Evolutionary conservation across 495 filamentous ascomycete species (phyloP).

Genomic region (Penicillium subrubescens): DNA sequence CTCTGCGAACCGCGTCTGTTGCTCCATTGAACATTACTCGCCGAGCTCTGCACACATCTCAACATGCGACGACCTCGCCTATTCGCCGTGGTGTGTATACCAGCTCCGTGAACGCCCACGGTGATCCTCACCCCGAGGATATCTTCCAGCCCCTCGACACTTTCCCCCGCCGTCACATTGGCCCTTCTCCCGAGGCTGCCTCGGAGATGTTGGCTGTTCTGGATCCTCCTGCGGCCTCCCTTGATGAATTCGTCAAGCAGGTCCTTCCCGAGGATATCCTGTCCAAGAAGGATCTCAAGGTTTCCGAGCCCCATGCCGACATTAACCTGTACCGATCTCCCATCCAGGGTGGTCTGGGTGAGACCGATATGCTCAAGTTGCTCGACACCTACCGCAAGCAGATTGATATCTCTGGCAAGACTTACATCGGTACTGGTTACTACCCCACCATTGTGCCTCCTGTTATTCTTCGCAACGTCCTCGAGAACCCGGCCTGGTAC

Average conservation of each 20-base stretch:
- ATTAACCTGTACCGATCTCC: conserved; percentile 44
- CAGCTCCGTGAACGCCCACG: conserved; percentile 44
- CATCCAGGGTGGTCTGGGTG: conserved; percentile 60
- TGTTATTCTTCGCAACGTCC: conserved; percentile 91
- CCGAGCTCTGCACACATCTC: conserved; percentile 31
- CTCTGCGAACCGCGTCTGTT: conserved; percentile 32
- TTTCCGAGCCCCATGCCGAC: conserved; percentile 41
- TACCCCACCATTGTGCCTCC: conserved; percentile 82
- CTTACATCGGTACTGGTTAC: conserved; percentile 87
- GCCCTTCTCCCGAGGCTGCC: conserved; percentile 72
- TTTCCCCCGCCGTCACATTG: conserved; percentile 90
- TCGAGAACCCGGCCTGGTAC: conserved; percentile 97
- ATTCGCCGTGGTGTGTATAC: conserved; percentile 44
- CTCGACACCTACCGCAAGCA: conserved; percentile 65
- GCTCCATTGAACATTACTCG: conserved; percentile 30
- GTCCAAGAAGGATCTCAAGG: conserved; percentile 60
- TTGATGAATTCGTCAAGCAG: conserved; percentile 89
- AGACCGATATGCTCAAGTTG: conserved; percentile 66
- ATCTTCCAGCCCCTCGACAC: conserved; percentile 58
- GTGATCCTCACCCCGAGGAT: conserved; percentile 46
- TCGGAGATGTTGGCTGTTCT: conserved; percentile 81
- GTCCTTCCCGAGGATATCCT: conserved; percentile 84
- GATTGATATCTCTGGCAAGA: conserved; percentile 58
- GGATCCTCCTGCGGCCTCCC: conserved; percentile 67
- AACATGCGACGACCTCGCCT: conserved; percentile 27